A percentile compares a stretch with the other conserved stretches of the same genome.
phyloP scores from a whole-genome alignment of 2,329 filamentous ascomycete genomes.

The Raffaelea arxii region DNA sequence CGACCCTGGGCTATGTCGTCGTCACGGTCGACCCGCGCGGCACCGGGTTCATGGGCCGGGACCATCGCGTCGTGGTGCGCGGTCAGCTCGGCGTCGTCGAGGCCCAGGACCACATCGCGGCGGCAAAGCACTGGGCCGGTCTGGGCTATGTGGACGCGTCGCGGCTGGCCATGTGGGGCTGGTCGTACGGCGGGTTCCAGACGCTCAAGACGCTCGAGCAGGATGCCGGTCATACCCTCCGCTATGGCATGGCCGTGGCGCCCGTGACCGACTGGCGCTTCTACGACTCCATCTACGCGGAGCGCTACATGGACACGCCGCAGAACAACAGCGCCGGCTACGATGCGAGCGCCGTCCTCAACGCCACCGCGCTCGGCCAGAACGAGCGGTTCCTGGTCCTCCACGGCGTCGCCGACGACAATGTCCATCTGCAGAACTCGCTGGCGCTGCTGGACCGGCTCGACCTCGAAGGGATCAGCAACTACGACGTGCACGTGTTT shows the following conservation, averaged over 20 bases:
- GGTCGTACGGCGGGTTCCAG: slow-evolving; percentile 95
- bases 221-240: slow-evolving; percentile 82
- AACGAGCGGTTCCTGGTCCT: slow-evolving; percentile 88
- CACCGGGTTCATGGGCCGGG: slow-evolving; percentile 81
- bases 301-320: slow-evolving; percentile 94
- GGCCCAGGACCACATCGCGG: slow-evolving; percentile 81
- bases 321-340: slow-evolving; percentile 75
- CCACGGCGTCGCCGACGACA: slow-evolving; percentile 95
- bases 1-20: slow-evolving; percentile 80
- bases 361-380: slow-evolving; percentile 60
- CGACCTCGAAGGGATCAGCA: slow-evolving; percentile 71
- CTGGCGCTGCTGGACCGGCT: slow-evolving; percentile 78
- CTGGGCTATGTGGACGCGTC: slow-evolving; percentile 75
- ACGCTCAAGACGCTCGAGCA: slow-evolving; percentile 89
- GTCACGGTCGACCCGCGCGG: slow-evolving; percentile 91
- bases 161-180: slow-evolving; percentile 91
- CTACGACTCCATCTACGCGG: slow-evolving; percentile 91
- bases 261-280: slow-evolving; percentile 98
- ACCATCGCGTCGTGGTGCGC: slow-evolving; percentile 71
- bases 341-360: slow-evolving; percentile 60
- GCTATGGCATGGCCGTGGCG: slow-evolving; percentile 95
- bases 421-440: slow-evolving; percentile 94
- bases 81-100: slow-evolving; percentile 80
- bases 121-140: slow-evolving; percentile 72
- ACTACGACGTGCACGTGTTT: slow-evolving; percentile 95